phyloP scores from a whole-genome alignment of 31 red algal species.

The Endocladia muricata region DNA sequence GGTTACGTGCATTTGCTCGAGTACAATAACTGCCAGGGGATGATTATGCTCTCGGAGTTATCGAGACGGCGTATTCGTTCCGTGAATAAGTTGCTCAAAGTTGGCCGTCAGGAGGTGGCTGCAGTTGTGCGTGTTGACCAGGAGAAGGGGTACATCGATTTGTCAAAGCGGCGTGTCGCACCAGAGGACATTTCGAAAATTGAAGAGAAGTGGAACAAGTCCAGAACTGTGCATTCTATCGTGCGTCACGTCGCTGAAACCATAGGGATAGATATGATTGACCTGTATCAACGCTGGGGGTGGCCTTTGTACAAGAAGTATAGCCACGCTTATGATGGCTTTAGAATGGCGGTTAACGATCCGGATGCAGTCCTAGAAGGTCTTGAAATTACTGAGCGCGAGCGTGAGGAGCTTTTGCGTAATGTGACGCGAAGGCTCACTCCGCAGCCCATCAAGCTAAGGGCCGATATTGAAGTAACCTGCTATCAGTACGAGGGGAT shows the following conservation, averaged over 20 bases:
- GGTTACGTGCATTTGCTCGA: slow-evolving; percentile 95
- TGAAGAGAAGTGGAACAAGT: slow-evolving; percentile 99
- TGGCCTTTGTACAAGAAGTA: slow-evolving; percentile 97
- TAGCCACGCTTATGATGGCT: slow-evolving; percentile 92
- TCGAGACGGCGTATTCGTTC: slow-evolving; percentile 96
- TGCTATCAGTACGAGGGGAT: slow-evolving; percentile 94
- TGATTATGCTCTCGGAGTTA: slow-evolving; percentile 99
- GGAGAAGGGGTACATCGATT: slow-evolving; percentile 98
- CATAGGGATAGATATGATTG: slow-evolving; percentile 69
- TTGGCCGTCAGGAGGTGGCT: slow-evolving; percentile 88
- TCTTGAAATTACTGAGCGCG: slow-evolving; percentile 72
- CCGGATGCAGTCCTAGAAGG: slow-evolving; percentile 74
- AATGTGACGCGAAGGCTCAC: slow-evolving; percentile 79
- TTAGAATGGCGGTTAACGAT: slow-evolving; percentile 76
- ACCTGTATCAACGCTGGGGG: slow-evolving; percentile 90
- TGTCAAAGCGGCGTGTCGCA: slow-evolving; percentile 92
- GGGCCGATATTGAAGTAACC: slow-evolving; percentile 96
- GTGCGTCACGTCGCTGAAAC: slow-evolving; percentile 96
- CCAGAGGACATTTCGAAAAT: slow-evolving; percentile 88
- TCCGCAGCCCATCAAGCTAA: slow-evolving; percentile 82
- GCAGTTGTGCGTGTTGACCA: slow-evolving; percentile 94
- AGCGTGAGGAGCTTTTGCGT: slow-evolving; percentile 80
- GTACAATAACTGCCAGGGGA: slow-evolving; percentile 97
- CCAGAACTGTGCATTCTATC: slow-evolving; percentile 90
- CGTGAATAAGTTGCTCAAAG: slow-evolving; percentile 92